Conservation (phyloP, 805 yeast species). For the Metschnikowia henanensis region DNA sequence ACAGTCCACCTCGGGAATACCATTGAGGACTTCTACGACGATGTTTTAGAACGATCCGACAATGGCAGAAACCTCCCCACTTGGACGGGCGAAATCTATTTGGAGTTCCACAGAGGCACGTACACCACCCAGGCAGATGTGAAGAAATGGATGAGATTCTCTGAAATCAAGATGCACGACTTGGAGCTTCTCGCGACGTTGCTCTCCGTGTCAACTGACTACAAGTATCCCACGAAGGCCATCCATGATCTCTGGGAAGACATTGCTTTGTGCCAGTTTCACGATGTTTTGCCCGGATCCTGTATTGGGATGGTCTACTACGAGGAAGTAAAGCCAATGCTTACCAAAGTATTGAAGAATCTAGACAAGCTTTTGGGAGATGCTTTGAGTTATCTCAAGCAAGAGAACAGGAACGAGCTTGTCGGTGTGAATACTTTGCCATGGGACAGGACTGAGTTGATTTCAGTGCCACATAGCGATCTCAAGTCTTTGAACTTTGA, state of each 20-base stretch:
- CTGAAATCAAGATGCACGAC: constrained; percentile 80
- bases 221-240: constrained; percentile 69
- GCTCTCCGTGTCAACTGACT: constrained; percentile 56
- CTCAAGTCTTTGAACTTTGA: constrained; percentile 5
- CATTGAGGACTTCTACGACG: constrained; percentile 78
- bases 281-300: constrained; percentile 97
- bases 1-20: constrained; percentile 75
- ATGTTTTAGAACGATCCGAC: constrained; percentile 59
- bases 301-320: constrained; percentile 90
- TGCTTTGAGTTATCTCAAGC: constrained; percentile 36
- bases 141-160: constrained; percentile 73
- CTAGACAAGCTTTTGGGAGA: constrained; percentile 53
- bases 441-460: constrained; percentile 57
- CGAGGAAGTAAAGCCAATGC: constrained; percentile 79
- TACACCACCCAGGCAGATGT: constrained; percentile 92
- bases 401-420: neutral
- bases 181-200: constrained; percentile 80
- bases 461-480: constrained; percentile 30
- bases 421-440: constrained; percentile 54
- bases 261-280: constrained; percentile 89
- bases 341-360: constrained; percentile 52
- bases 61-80: constrained; percentile 71
- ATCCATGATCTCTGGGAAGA: constrained; percentile 83
- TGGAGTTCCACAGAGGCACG: constrained; percentile 96
- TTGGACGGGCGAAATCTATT: constrained; percentile 92